Conservation (phyloP, 441 rosid species). For the Erodium moschatum region DNA sequence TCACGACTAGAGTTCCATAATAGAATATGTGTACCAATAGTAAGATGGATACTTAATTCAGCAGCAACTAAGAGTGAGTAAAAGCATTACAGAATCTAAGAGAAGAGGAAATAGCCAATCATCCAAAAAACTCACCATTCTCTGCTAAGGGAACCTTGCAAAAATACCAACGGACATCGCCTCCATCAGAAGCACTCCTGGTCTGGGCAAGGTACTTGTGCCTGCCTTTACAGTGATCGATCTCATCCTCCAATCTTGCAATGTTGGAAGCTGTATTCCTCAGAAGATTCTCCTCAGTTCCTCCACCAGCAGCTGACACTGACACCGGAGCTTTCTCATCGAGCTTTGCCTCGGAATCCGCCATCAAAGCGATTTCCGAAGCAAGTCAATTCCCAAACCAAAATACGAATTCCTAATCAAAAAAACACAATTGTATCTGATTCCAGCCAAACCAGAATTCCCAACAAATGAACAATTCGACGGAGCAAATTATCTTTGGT, state of each 20-base stretch:
- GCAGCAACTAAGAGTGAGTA: background rate
- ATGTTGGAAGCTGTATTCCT: conserved; percentile 86
- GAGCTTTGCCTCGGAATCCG: conserved; percentile 1
- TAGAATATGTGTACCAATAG: background rate
- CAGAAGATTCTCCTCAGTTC: conserved; percentile 28
- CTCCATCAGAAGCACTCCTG: conserved; percentile 74
- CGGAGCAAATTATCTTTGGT: too few relatives aligned
- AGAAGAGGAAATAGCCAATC: background rate
- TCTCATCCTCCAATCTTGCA: conserved; percentile 79
- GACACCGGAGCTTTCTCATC: conserved; percentile 19
- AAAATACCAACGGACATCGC: conserved; percentile 89
- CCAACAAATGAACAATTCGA: background rate
- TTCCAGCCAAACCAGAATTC: background rate
- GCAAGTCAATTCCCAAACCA: background rate
- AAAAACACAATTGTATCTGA: background rate
- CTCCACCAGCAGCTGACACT: conserved; percentile 32
- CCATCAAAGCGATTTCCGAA: conserved; percentile 5
- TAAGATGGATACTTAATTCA: background rate
- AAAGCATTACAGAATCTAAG: background rate
- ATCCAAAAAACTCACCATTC: conserved; percentile 41
- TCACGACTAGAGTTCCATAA: background rate
- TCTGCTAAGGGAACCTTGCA: conserved; percentile 70
- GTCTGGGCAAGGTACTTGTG: conserved; percentile 84
- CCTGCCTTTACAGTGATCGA: conserved; percentile 62
- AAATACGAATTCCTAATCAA: background rate